These are phyloP conservation scores for Mollisia scopiformis DNA, from an alignment of 2,329 filamentous ascomycete genomes.

Conservation along the genomic window DNA sequence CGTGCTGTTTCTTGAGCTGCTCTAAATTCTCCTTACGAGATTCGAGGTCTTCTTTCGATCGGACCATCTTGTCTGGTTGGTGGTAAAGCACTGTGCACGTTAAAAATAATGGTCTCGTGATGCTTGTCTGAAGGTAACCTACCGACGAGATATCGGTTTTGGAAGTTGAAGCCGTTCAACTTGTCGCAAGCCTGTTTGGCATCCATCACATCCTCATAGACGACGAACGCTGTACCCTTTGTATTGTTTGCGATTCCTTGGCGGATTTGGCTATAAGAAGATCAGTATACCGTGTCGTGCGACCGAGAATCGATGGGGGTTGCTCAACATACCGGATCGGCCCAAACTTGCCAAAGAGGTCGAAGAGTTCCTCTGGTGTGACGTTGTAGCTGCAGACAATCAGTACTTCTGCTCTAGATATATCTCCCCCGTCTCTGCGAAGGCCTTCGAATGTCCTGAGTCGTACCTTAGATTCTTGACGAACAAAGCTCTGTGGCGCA, in stretches of 20 bases:
- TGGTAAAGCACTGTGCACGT: constrained; percentile 66
- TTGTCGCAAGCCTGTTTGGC: constrained; percentile 99
- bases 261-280: constrained; percentile 81
- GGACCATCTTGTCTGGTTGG: constrained; percentile 78
- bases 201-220: constrained; percentile 99
- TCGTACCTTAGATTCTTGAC: constrained; percentile 97
- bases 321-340: constrained; percentile 78
- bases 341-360: constrained; percentile 97
- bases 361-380: constrained; percentile 95
- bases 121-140: constrained; percentile 45
- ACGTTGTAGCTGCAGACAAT: constrained; percentile 83
- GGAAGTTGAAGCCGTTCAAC: constrained; percentile 99
- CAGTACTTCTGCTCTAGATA: constrained; percentile 58
- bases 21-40: constrained; percentile 96
- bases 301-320: neutral
- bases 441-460: constrained; percentile 15
- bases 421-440: constrained; percentile 32
- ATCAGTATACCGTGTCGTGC: constrained; percentile 12
- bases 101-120: constrained; percentile 12
- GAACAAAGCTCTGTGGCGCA: constrained; percentile 84
- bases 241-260: constrained; percentile 97
- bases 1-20: constrained; percentile 95
- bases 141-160: constrained; percentile 98
- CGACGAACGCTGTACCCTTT: constrained; percentile 97
- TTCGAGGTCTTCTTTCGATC: constrained; percentile 91